Conservation (phyloP, 352 stramenopile species). For the Pythium folliculosum region DNA sequence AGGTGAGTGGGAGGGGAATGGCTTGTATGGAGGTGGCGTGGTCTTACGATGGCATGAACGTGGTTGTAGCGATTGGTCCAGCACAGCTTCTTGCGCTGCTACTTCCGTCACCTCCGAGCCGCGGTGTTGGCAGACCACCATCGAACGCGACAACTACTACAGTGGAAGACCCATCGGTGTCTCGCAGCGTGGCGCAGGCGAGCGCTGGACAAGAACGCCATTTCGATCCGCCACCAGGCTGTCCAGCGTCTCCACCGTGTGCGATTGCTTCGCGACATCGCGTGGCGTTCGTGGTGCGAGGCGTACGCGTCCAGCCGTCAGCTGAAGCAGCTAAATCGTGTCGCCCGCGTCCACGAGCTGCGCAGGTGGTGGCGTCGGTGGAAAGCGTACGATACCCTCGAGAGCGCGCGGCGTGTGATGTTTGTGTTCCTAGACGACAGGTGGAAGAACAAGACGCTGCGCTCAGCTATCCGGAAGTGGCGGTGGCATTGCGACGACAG, state of each 20-base stretch:
- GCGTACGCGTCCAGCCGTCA: slow-evolving; percentile 10
- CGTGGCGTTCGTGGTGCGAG: slow-evolving; percentile 14
- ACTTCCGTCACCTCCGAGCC: slow-evolving; percentile 5
- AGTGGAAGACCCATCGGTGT: slow-evolving; percentile 14
- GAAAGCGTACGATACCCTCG: neutral
- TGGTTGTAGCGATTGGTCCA: slow-evolving; percentile 6
- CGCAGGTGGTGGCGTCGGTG: slow-evolving; percentile 24
- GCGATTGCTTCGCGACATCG: neutral
- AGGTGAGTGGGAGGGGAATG: slow-evolving; percentile 3
- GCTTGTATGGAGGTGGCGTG: no score
- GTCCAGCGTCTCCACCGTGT: neutral
- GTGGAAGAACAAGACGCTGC: slow-evolving; percentile 4
- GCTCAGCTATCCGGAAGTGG: slow-evolving; percentile 1
- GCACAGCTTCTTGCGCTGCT: neutral
- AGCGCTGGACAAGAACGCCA: neutral
- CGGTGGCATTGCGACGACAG: neutral
- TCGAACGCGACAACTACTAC: neutral
- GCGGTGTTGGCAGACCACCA: slow-evolving; percentile 13
- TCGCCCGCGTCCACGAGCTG: neutral
- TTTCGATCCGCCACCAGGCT: neutral
- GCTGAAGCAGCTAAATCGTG: neutral
- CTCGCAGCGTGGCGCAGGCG: slow-evolving; percentile 2
- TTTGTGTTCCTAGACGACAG: slow-evolving; percentile 1
- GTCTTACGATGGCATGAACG: neutral
- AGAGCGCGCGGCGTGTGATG: slow-evolving; percentile 3